These are phyloP conservation scores for Debaryomycetaceae sp. DNA, from an alignment of 1,139 yeast genomes.

Conservation along the genomic window DNA sequence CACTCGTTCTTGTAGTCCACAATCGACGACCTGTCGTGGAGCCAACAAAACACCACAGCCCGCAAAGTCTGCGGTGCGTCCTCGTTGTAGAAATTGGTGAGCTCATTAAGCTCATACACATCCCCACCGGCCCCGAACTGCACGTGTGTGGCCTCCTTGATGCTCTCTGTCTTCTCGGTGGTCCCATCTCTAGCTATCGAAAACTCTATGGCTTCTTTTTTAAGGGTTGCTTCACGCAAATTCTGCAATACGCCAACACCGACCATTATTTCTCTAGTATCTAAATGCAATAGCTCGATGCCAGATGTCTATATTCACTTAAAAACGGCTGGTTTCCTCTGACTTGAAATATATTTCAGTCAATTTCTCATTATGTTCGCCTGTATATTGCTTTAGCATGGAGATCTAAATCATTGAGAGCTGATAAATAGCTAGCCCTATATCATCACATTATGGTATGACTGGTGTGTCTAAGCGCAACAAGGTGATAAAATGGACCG, in stretches of 20 bases:
- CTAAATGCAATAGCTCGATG: background rate
- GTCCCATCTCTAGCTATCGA: constrained; percentile 15
- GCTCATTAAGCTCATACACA: constrained; percentile 31
- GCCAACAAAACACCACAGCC: constrained; percentile 78
- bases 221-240: constrained; percentile 23
- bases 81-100: constrained; percentile 59
- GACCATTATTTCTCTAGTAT: constrained; percentile 1
- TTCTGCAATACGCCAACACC: constrained; percentile 10
- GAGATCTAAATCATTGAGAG: background rate
- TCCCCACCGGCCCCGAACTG: constrained; percentile 23
- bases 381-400: background rate
- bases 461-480: constrained; percentile 1
- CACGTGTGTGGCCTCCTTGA: constrained; percentile 36
- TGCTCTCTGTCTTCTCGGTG: constrained; percentile 18
- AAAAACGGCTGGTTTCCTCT: background rate
- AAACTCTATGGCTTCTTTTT: constrained; percentile 22
- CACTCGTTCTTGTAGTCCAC: constrained; percentile 82
- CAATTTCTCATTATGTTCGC: background rate
- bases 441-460: background rate
- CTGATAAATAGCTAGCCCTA: background rate
- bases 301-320: background rate
- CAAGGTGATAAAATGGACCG: constrained; percentile 19
- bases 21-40: constrained; percentile 67
- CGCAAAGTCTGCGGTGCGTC: constrained; percentile 50
- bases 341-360: background rate